Percentiles rank a stretch among this genome's conserved stretches.
These are phyloP conservation scores for Salix dunnii DNA, from an alignment of 345 rosid species.

Conservation along the genomic window DNA sequence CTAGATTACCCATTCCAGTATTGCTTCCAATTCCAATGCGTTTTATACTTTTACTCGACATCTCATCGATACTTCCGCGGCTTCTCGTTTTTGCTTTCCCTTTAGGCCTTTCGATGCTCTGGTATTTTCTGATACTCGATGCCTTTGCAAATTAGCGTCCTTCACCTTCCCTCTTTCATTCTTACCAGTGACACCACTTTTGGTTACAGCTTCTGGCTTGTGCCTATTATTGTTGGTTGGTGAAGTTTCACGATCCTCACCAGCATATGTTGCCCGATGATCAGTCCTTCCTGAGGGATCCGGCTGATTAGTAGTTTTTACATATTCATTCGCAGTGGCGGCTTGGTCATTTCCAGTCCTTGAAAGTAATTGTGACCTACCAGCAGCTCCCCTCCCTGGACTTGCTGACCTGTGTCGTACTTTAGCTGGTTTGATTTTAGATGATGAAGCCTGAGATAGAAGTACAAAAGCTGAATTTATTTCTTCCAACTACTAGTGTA, in stretches of 20 bases:
- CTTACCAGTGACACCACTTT: slow-evolving; percentile 17
- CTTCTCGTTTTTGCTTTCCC: slow-evolving; percentile 29
- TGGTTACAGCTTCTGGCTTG: slow-evolving; percentile 9
- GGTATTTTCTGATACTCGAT: slow-evolving; percentile 8
- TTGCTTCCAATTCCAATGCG: slow-evolving; percentile 27
- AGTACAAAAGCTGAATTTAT: neutral
- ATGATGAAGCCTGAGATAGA: slow-evolving; percentile 26
- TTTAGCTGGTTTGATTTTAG: slow-evolving; percentile 25
- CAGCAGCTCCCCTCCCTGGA: slow-evolving; percentile 21
- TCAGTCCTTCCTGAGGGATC: slow-evolving; percentile 16
- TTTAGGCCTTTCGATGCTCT: slow-evolving; percentile 22
- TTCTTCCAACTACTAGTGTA: neutral
- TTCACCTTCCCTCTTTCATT: slow-evolving; percentile 30
- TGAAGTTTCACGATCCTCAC: slow-evolving; percentile 21
- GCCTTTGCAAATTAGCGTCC: slow-evolving; percentile 20
- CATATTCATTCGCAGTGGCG: slow-evolving; percentile 12
- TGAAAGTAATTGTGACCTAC: slow-evolving; percentile 23
- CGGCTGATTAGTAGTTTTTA: neutral
- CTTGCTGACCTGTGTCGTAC: slow-evolving; percentile 19
- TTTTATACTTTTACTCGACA: slow-evolving; percentile 37
- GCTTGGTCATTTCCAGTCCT: slow-evolving; percentile 22
- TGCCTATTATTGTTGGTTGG: slow-evolving; percentile 6
- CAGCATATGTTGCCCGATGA: slow-evolving; percentile 10
- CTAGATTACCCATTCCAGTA: slow-evolving; percentile 32
- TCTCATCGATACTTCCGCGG: slow-evolving; percentile 28